Base-by-base conservation (phyloP, 2,329 filamentous ascomycete species). In the Amauroascus niger region DNA sequence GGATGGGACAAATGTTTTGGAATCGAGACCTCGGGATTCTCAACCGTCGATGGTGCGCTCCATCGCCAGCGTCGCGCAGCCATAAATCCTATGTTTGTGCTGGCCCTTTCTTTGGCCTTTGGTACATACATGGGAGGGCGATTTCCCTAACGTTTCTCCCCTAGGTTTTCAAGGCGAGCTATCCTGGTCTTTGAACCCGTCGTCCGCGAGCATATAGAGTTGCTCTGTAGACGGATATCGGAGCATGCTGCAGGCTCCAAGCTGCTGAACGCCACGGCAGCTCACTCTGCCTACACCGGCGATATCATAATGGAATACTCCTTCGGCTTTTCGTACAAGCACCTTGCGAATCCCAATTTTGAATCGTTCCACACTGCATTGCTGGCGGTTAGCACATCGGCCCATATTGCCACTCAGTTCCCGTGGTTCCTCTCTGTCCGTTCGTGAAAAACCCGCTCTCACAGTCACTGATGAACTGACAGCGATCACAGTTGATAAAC, bases 241-340 rank as follows among this genome's bases (percentile, higher is more conserved):
- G 57, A 60, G 22, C 60, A 56, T 39, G 52, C 46, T 52, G 43
- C 35, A 35, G 49, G 47, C 22, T 22, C 50, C 13, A 32, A 56
- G 40, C 45, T 56, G 16, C 28, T 59, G 45, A 43, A 39, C 22
- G 33, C 63, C 22, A 59, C 54, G 28, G 49, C 55, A 3, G 59
- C 58, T 26, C 57, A 62, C 45, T 60, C 58, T 24, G 58, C 58
- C 7, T 55, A 63, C 8, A 60, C 59, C 1, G 61, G 59, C 13
- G 63, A 65, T 49, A 59, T 65, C 3, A 59, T 65, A 7, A 62
- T 61, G 58, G 43, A 65, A 41, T 65, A 64, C 49, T 58, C 58
- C 45, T 63, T 63, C 54, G 56, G 57, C 4, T 55, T 58, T n/a
- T 56, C 33, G 30, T 65, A 64, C 53, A 58, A 62, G 24, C 62